A percentile compares a stretch with the other conserved stretches of the same genome.
Evolutionary conservation across 768 basidiomycete genomes (phyloP).

Genomic region (Hygrocybe coccinea): DNA sequence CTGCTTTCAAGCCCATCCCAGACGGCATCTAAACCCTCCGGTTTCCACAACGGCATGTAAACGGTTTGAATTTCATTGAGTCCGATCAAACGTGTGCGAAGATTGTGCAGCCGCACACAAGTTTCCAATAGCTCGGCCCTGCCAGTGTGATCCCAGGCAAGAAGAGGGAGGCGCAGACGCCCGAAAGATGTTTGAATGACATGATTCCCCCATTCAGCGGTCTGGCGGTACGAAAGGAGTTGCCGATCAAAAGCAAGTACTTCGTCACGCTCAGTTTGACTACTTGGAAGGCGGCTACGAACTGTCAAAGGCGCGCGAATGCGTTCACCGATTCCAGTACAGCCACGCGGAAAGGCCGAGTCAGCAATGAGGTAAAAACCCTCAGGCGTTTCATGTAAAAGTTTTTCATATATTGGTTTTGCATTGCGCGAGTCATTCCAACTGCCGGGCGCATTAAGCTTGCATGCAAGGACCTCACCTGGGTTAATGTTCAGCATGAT

Average conservation of each 20-base stretch:
- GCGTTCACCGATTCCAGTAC: constrained; percentile 6
- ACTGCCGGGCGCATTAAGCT: constrained; percentile 37
- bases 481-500: neutral
- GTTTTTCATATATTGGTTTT: constrained; percentile 34
- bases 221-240: constrained; percentile 42
- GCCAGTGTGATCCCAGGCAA: constrained; percentile 23
- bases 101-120: constrained; percentile 32
- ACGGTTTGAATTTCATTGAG: constrained; percentile 39
- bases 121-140: constrained; percentile 35
- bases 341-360: constrained; percentile 37
- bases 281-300: constrained; percentile 19
- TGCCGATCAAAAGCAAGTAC: constrained; percentile 31
- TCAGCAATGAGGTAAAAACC: constrained; percentile 37
- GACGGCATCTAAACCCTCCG: constrained; percentile 25
- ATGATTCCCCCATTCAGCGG: constrained; percentile 50
- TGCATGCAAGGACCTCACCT: constrained; percentile 35
- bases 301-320: constrained; percentile 38
- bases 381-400: constrained; percentile 23
- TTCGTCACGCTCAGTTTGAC: constrained; percentile 17
- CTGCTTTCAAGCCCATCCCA: constrained; percentile 37
- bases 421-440: constrained; percentile 41
- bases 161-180: constrained; percentile 37
- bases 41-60: constrained; percentile 38
- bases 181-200: constrained; percentile 45
- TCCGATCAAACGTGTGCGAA: constrained; percentile 32